Percentiles rank a stretch among this genome's conserved stretches.
These are phyloP conservation scores for Russula sp. DNA, from an alignment of 768 basidiomycete genomes.

Conservation along the genomic window DNA sequence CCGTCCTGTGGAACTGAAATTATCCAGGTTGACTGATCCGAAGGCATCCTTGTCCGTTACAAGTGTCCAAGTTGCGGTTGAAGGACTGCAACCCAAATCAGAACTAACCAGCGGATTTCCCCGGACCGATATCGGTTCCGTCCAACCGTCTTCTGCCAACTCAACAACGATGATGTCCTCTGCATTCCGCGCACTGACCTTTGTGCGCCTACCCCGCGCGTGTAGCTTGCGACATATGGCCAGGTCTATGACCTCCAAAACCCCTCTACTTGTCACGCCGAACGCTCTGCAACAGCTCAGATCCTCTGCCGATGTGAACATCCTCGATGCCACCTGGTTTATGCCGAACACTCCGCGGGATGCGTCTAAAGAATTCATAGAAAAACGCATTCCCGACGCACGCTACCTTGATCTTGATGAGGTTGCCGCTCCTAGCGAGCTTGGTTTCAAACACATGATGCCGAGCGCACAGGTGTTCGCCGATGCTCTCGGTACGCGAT, in stretches of 20 bases:
- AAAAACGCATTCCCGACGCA: constrained; percentile 66
- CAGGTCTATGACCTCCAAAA: constrained; percentile 25
- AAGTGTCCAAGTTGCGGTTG: not conserved
- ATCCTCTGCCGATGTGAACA: constrained; percentile 36
- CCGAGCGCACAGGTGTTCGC: constrained; percentile 70
- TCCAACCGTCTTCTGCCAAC: not conserved
- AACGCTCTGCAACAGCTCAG: constrained; percentile 35
- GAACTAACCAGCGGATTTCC: not conserved
- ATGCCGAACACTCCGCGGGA: constrained; percentile 86
- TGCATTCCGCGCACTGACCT: not conserved
- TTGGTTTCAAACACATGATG: constrained; percentile 94
- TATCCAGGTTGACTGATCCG: constrained; percentile 94
- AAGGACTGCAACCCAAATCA: not conserved
- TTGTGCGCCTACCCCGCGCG: constrained; percentile 4
- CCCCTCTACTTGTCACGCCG: constrained; percentile 38
- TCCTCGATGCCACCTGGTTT: constrained; percentile 86
- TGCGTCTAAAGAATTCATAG: constrained; percentile 62
- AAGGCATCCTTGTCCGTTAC: constrained; percentile 63
- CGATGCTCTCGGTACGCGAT: constrained; percentile 67
- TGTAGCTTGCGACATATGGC: not conserved
- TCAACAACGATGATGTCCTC: not conserved
- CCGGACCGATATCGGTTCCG: not conserved
- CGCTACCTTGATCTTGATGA: constrained; percentile 78
- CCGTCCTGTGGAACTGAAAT: constrained; percentile 83
- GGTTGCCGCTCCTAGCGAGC: constrained; percentile 66